Conservation (phyloP, 805 yeast genomes). For the Lachancea sp. region DNA sequence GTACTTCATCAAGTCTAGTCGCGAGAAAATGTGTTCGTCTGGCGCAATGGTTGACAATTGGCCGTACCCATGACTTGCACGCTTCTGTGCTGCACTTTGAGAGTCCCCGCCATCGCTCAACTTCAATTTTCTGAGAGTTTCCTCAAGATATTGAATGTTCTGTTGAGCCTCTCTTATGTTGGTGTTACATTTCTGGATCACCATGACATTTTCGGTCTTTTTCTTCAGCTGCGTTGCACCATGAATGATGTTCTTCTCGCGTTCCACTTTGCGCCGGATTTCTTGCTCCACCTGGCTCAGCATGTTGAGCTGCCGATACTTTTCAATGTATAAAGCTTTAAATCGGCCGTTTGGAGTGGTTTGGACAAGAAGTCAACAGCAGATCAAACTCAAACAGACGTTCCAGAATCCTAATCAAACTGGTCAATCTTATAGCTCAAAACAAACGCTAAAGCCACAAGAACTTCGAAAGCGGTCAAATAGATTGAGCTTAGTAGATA, state of each 20-base stretch:
- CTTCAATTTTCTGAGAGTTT: slow-evolving; percentile 57
- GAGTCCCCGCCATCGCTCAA: slow-evolving; percentile 10
- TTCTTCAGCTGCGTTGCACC: slow-evolving; percentile 81
- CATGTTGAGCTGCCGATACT: slow-evolving; percentile 3
- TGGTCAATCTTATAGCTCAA: too few relatives aligned
- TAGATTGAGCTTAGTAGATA: too few relatives aligned
- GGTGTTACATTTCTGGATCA: slow-evolving; percentile 84
- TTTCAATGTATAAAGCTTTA: neutral
- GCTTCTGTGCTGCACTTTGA: slow-evolving; percentile 1
- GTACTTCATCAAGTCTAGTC: slow-evolving; percentile 78
- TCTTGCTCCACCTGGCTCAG: slow-evolving; percentile 40
- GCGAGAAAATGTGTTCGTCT: slow-evolving; percentile 42
- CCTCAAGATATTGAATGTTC: slow-evolving; percentile 82
- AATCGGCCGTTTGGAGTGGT: neutral
- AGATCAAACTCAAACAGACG: neutral
- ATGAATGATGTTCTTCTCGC: slow-evolving; percentile 79
- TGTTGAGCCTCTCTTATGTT: slow-evolving; percentile 87
- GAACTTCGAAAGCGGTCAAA: too few relatives aligned
- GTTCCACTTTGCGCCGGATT: slow-evolving; percentile 76
- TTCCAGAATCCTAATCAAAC: too few relatives aligned
- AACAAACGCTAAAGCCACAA: too few relatives aligned
- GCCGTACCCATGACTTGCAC: slow-evolving; percentile 20
- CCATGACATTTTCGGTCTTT: slow-evolving; percentile 71
- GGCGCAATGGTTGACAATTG: slow-evolving; percentile 36
- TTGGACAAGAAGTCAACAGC: neutral